Evolutionary conservation across 2,329 filamentous ascomycete species (phyloP).

Genomic region (Epicoccum sorghinum): DNA sequence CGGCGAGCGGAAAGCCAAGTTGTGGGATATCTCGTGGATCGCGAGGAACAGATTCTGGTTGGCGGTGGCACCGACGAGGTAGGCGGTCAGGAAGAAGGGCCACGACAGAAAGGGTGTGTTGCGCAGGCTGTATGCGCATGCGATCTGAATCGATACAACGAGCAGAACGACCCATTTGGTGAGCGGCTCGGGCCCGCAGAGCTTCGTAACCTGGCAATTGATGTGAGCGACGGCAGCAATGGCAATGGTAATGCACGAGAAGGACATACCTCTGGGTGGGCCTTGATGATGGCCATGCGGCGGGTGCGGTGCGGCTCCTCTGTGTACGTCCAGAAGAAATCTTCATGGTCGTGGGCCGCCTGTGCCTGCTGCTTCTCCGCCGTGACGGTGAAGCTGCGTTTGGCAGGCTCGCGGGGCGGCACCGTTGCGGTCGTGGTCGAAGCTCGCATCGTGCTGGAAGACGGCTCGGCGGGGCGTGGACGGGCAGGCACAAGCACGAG

Average conservation of each 20-base stretch:
- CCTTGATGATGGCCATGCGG: constrained; percentile 94
- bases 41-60: constrained; percentile 99
- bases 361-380: constrained; percentile 23
- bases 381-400: constrained; percentile 31
- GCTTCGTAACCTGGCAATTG: constrained; percentile 77
- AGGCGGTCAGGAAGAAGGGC: constrained; percentile 85
- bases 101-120: constrained; percentile 80
- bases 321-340: constrained; percentile 99
- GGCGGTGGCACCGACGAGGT: constrained; percentile 89
- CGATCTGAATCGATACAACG: constrained; percentile 82
- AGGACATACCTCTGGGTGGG: constrained; percentile 84
- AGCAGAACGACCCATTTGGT: constrained; percentile 90
- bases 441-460: constrained; percentile 38
- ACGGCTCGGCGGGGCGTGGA: too few relatives aligned
- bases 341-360: constrained; percentile 50
- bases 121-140: constrained; percentile 77
- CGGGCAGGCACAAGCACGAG: too few relatives aligned
- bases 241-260: background rate
- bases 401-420: constrained; percentile 31
- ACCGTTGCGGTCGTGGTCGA: constrained; percentile 45
- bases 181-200: constrained; percentile 93
- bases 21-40: constrained; percentile 99
- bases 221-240: constrained; percentile 11
- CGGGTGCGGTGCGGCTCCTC: constrained; percentile 95
- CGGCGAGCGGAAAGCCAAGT: constrained; percentile 86